Percentiles rank a stretch among this genome's conserved stretches.
Evolutionary conservation across 2,329 filamentous ascomycete species (phyloP).

Genomic region (Teratosphaeria viscida): DNA sequence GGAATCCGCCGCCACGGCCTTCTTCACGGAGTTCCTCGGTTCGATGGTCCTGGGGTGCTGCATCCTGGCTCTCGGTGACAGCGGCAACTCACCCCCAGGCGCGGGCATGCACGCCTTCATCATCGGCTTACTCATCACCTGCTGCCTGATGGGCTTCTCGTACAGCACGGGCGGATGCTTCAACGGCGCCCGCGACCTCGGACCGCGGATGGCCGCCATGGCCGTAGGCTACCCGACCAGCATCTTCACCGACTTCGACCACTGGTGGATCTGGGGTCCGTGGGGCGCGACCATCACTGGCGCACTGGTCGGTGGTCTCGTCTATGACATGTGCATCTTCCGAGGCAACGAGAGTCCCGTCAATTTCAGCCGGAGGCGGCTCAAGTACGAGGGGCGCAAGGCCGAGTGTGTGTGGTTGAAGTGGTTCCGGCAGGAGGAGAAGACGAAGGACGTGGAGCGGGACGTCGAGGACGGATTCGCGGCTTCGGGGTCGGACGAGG

Average conservation of each 20-base stretch:
- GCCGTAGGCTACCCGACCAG: conserved; percentile 35
- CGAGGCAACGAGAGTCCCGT: conserved; percentile 40
- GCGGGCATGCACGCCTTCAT: conserved; percentile 44
- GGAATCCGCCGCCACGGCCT: neutral
- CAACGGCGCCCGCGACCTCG: conserved; percentile 43
- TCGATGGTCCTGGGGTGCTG: neutral
- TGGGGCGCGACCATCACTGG: conserved; percentile 32
- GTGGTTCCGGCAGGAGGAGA: neutral
- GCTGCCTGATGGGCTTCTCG: conserved; percentile 30
- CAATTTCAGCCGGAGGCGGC: conserved; percentile 26
- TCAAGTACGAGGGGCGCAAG: neutral
- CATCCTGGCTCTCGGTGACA: conserved; percentile 18
- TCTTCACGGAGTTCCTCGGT: conserved; percentile 4
- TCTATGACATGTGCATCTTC: conserved; percentile 44
- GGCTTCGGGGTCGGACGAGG: neutral
- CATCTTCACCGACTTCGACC: conserved; percentile 15
- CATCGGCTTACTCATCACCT: conserved; percentile 34
- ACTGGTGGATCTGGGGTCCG: conserved; percentile 41
- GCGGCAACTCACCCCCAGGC: conserved; percentile 23
- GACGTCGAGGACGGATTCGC: neutral
- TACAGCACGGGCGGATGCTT: conserved; percentile 34
- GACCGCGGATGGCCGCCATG: conserved; percentile 37
- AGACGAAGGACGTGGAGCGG: neutral
- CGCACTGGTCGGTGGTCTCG: conserved; percentile 33
- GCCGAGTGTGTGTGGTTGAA: neutral